phyloP scores from a whole-genome alignment of 257 asterid genomes.

The Lavandula angustifolia region DNA sequence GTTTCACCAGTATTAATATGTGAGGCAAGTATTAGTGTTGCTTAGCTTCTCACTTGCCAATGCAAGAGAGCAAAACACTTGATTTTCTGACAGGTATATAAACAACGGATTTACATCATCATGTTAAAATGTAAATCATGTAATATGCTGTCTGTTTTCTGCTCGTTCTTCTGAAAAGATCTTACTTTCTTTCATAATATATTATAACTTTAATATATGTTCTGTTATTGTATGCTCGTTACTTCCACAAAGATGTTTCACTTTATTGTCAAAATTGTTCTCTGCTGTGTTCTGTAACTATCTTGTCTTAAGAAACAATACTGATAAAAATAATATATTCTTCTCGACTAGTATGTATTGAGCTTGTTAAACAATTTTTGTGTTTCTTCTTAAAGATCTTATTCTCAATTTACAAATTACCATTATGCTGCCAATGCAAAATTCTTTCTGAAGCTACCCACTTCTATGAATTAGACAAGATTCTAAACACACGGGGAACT shows the following conservation, averaged over 20 bases:
- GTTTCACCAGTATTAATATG: background rate
- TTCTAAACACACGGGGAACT: background rate
- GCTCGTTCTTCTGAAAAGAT: background rate
- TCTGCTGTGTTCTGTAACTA: background rate
- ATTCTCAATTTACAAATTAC: background rate
- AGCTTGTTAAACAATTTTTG: too few species aligned
- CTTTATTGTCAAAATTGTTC: background rate
- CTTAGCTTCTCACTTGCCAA: background rate
- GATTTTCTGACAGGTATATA: too few species aligned
- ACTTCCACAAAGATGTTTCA: background rate
- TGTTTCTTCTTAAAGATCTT: background rate
- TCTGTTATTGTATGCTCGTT: background rate
- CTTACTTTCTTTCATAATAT: background rate
- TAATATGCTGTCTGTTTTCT: background rate
- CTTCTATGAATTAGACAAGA: background rate
- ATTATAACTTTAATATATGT: background rate
- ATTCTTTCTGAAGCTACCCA: background rate
- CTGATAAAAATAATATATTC: background rate
- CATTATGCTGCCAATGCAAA: background rate
- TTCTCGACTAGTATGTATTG: too few species aligned
- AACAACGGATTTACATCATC: too few species aligned
- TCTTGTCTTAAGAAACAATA: background rate
- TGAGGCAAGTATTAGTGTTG: slow-evolving; percentile 5
- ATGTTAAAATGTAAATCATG: background rate
- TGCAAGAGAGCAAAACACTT: too few species aligned